phyloP scores from a whole-genome alignment of 148 eudicot species.

The Cornus suecica region DNA sequence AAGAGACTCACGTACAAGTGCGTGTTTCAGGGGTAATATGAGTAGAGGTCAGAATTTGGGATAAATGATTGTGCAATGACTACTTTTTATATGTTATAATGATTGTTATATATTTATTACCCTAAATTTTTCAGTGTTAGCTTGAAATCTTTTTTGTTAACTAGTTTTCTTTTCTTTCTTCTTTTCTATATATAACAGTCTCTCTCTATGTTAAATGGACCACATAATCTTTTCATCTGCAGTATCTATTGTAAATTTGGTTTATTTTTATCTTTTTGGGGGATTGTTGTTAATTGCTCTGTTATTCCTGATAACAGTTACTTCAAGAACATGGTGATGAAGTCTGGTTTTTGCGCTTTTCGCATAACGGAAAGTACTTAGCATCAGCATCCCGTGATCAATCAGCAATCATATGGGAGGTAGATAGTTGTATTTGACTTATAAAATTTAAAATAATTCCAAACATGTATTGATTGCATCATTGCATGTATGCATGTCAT shows the following conservation, averaged over 20 bases:
- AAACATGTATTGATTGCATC: not conserved
- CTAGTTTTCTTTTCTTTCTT: not conserved
- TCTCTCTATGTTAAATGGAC: not conserved
- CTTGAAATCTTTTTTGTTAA: not conserved
- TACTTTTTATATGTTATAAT: too few species aligned
- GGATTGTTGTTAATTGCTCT: not conserved
- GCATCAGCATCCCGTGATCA: conserved; percentile 80
- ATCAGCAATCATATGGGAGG: conserved; percentile 88
- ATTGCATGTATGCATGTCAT: not conserved
- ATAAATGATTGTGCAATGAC: too few species aligned
- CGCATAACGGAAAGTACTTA: conserved; percentile 67
- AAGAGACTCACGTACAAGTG: too few species aligned
- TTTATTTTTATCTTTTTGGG: not conserved
- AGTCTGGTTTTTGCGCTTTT: conserved; percentile 78
- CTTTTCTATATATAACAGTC: not conserved
- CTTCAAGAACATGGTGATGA: conserved; percentile 63
- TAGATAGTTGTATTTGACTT: conserved; percentile 15
- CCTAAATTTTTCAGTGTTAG: not conserved
- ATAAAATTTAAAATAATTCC: not conserved
- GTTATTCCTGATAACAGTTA: conserved; percentile 32
- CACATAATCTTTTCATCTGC: not conserved
- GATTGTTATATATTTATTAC: too few species aligned
- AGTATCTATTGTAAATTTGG: not conserved
- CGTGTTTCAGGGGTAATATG: too few species aligned
- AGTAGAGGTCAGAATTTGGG: too few species aligned